phyloP scores from a whole-genome alignment of 768 basidiomycete genomes.

The Sporobolomyces roseus region DNA sequence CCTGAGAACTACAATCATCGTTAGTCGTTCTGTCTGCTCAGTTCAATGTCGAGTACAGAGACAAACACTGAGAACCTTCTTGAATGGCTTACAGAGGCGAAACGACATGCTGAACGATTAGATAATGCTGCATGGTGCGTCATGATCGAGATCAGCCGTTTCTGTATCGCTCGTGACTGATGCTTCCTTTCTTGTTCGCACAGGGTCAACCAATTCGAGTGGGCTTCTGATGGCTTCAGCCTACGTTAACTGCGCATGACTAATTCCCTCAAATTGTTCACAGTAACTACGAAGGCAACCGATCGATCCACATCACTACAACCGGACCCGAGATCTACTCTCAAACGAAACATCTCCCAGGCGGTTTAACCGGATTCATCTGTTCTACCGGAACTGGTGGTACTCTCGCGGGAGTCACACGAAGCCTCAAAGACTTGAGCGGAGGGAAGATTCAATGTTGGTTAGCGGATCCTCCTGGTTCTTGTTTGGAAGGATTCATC shows the following conservation, averaged over 20 bases:
- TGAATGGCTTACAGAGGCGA: conserved; percentile 57
- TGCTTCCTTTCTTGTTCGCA: background rate
- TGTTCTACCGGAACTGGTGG: conserved; percentile 96
- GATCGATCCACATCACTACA: conserved; percentile 75
- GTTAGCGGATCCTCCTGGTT: conserved; percentile 96
- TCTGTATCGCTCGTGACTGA: background rate
- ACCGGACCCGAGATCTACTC: conserved; percentile 98
- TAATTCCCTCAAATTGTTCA: background rate
- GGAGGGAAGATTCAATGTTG: conserved; percentile 75
- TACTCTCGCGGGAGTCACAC: conserved; percentile 83
- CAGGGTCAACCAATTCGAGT: conserved; percentile 69
- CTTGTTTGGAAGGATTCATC: conserved; percentile 78
- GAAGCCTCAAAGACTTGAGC: conserved; percentile 77
- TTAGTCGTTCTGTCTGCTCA: background rate
- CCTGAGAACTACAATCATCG: conserved; percentile 94
- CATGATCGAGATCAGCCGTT: background rate
- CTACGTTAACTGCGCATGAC: background rate
- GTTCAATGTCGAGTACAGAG: too few species aligned
- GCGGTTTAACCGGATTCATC: conserved; percentile 79
- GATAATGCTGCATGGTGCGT: conserved; percentile 85
- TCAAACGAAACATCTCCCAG: conserved; percentile 60
- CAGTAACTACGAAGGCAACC: conserved; percentile 61
- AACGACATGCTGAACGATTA: conserved; percentile 69
- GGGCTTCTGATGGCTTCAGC: background rate
- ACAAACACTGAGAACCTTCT: too few species aligned